A percentile compares a stretch with the other conserved stretches of the same genome.
These are phyloP conservation scores for Penicillium riverlandense DNA, from an alignment of 495 filamentous ascomycete species.

Conservation along the genomic window DNA sequence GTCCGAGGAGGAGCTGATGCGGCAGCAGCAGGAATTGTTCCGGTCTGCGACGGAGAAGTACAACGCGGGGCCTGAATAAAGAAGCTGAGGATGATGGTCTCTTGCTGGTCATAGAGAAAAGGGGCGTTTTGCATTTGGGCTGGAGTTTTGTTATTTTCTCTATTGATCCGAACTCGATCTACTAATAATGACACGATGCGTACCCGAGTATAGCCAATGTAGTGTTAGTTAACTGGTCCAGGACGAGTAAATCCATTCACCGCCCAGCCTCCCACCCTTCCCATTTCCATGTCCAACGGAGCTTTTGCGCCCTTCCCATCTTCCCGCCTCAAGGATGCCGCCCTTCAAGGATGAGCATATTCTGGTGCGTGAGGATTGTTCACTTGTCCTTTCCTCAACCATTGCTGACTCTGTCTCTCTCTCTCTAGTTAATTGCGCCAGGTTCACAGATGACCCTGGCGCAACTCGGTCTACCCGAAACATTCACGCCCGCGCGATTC, in stretches of 20 bases:
- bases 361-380: slow-evolving; percentile 40
- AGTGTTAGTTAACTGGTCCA: no score
- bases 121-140: no score
- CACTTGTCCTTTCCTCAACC: neutral
- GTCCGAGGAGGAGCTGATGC: slow-evolving; percentile 79
- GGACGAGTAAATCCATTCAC: neutral
- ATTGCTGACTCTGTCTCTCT: slow-evolving; percentile 1
- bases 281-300: no score
- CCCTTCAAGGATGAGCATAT: slow-evolving; percentile 74
- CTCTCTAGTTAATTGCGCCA: slow-evolving; percentile 74
- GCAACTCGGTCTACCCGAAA: slow-evolving; percentile 86
- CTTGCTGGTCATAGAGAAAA: neutral
- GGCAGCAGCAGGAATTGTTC: slow-evolving; percentile 87
- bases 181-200: no score
- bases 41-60: slow-evolving; percentile 72
- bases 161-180: no score
- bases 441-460: slow-evolving; percentile 91
- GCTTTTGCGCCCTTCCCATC: slow-evolving; percentile 1
- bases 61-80: slow-evolving; percentile 43
- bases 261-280: no score
- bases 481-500: slow-evolving; percentile 75
- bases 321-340: slow-evolving; percentile 44
- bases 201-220: no score
- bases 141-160: no score
- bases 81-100: neutral